Evolutionary conservation across 352 stramenopile species (phyloP).

Genomic region (Globisporangium megalacanthum): DNA sequence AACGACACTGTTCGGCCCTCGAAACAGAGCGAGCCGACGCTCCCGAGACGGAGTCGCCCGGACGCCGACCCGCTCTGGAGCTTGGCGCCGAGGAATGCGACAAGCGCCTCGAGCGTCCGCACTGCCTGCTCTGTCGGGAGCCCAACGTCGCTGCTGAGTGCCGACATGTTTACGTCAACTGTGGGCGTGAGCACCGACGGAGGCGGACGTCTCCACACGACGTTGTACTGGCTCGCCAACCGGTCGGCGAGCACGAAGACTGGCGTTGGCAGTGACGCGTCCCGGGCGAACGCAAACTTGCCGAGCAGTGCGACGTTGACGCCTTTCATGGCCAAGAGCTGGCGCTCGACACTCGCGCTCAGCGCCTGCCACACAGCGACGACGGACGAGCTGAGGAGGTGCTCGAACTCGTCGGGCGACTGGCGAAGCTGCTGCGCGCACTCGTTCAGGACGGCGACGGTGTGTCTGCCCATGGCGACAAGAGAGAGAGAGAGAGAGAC

Average conservation of each 20-base stretch:
- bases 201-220: conserved; percentile 34
- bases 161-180: conserved; percentile 41
- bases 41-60: conserved; percentile 24
- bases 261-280: conserved; percentile 19
- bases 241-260: conserved; percentile 52
- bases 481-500: background rate
- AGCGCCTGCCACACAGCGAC: conserved; percentile 43
- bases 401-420: conserved; percentile 57
- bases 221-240: conserved; percentile 33
- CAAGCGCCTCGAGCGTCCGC: conserved; percentile 35
- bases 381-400: conserved; percentile 38
- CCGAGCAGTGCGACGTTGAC: conserved; percentile 38
- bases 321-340: conserved; percentile 32
- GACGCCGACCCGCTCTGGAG: conserved; percentile 21
- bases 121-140: conserved; percentile 36
- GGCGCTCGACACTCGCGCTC: conserved; percentile 24
- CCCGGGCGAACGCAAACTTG: conserved; percentile 56
- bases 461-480: conserved; percentile 4
- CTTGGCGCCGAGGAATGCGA: conserved; percentile 36
- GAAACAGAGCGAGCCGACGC: conserved; percentile 33
- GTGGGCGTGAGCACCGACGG: conserved; percentile 36
- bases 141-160: conserved; percentile 31
- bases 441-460: conserved; percentile 25
- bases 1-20: conserved; percentile 42
- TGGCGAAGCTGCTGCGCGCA: conserved; percentile 41